Evolutionary conservation across 495 filamentous ascomycete genomes (phyloP), one percentile per base, ranked within the genome.

Genomic region (Neohortaea acidophila): DNA sequence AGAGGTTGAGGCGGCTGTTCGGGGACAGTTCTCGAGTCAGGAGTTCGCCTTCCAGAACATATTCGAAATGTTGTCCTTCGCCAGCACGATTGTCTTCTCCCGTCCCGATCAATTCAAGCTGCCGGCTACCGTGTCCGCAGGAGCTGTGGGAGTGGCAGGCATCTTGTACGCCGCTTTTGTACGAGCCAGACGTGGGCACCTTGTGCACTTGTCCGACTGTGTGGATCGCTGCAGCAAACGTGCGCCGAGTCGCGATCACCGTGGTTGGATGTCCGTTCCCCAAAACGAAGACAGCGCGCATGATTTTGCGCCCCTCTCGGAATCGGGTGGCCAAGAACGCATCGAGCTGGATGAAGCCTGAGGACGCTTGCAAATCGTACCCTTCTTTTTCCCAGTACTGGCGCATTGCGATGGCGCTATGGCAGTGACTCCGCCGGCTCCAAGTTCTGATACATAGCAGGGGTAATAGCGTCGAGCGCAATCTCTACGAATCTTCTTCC

Each of bases 11-110:
- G 44, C 56, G 5, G 55, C 57, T 7, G 39, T 53, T 2, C 64
- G 77, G 15, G 76, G 71, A 3, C 44, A 60, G 0, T 81, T 84
- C 49, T 81, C 78, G 0, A 49, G 73, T 0, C 62, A 67, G 5
- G 78, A 84, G 50, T 58, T 66, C 20, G 60, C 73, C 0, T 59
- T 69, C 7, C 77, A 82, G 53, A 82, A 74, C 44, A 31, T 67
- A 4, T 81, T 79, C 43, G 78, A 84, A 51, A 59, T 81, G 25
- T 43, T 69, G 0, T 72, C 77, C 0, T 81, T 64, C 43, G 64
- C 63, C 0, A 61, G 63, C 0, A 84, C 79, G 0, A 68, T 81
- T 28, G 45, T 70, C 8, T 81, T 72, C 36, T 53, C 67, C 1
- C 49, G 41, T 0, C 75, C 77, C 0, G 58, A 62, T 0, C 59